Percentiles rank a stretch among this genome's conserved stretches.
Evolutionary conservation across 495 filamentous ascomycete species (phyloP).

Genomic region (Amorphotheca resinae): DNA sequence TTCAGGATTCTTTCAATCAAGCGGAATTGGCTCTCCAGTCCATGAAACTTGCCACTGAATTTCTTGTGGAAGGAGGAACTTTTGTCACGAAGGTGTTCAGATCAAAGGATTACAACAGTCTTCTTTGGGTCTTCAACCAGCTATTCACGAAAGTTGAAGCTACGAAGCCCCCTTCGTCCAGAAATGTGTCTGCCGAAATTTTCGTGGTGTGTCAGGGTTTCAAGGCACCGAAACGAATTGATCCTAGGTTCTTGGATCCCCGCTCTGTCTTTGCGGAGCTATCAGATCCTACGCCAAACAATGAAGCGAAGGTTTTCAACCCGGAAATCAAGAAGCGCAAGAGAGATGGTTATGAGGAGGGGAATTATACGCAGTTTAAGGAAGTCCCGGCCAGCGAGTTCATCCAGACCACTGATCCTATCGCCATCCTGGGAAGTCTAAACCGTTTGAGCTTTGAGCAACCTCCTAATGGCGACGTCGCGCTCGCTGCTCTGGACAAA

Average conservation of each 20-base stretch:
- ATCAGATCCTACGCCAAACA: slow-evolving; percentile 78
- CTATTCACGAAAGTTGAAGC: slow-evolving; percentile 89
- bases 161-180: slow-evolving; percentile 89
- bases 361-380: slow-evolving; percentile 85
- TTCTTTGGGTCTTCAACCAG: slow-evolving; percentile 97
- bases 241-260: slow-evolving; percentile 86
- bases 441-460: slow-evolving; percentile 78
- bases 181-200: slow-evolving; percentile 94
- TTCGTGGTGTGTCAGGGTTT: slow-evolving; percentile 94
- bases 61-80: slow-evolving; percentile 75
- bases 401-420: slow-evolving; percentile 87
- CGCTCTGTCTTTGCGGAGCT: slow-evolving; percentile 89
- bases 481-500: slow-evolving; percentile 71
- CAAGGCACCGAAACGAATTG: slow-evolving; percentile 85
- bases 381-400: slow-evolving; percentile 82
- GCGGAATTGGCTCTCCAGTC: slow-evolving; percentile 88
- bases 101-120: slow-evolving; percentile 91
- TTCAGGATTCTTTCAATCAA: slow-evolving; percentile 96
- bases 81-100: slow-evolving; percentile 98
- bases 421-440: slow-evolving; percentile 80
- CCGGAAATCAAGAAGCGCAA: slow-evolving; percentile 94
- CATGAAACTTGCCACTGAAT: slow-evolving; percentile 88
- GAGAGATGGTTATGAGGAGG: slow-evolving; percentile 94
- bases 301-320: slow-evolving; percentile 96
- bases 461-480: slow-evolving; percentile 65